Evolutionary conservation across 2,329 filamentous ascomycete species (phyloP).

Genomic region (Aplosporella prunicola): DNA sequence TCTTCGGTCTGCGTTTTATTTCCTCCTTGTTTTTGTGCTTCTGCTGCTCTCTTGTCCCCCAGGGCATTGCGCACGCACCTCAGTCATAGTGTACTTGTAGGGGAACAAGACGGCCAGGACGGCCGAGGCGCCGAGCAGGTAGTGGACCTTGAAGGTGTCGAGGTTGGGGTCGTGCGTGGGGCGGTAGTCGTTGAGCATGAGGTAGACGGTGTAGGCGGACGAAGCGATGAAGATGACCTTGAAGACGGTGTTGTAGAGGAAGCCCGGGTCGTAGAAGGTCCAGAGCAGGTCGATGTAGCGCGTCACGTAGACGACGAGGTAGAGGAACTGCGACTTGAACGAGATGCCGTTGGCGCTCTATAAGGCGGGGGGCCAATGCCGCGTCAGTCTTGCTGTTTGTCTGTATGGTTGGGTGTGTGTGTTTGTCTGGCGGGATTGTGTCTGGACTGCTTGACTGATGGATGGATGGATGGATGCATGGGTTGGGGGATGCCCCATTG

Average conservation of each 20-base stretch:
- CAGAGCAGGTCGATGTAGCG: conserved; percentile 88
- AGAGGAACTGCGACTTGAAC: conserved; percentile 96
- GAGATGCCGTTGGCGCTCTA: conserved; percentile 96
- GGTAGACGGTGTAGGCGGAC: conserved; percentile 89
- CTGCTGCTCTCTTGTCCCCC: neutral
- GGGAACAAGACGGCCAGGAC: conserved; percentile 75
- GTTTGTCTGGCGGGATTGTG: too few species aligned
- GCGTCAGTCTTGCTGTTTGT: conserved; percentile 1
- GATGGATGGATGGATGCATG: too few species aligned
- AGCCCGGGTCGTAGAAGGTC: conserved; percentile 59
- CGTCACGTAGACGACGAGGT: conserved; percentile 86
- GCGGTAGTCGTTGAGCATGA: conserved; percentile 97
- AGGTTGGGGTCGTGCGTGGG: conserved; percentile 94
- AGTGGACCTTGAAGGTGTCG: conserved; percentile 95
- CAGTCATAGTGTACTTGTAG: conserved; percentile 69
- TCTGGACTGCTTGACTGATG: too few species aligned
- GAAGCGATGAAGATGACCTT: conserved; percentile 90
- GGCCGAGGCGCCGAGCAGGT: conserved; percentile 73
- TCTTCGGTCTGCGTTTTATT: too few species aligned
- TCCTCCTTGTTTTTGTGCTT: too few species aligned
- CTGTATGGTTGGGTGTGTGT: too few species aligned
- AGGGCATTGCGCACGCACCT: conserved; percentile 33
- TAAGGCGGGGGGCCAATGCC: conserved; percentile 6
- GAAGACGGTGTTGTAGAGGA: conserved; percentile 83
- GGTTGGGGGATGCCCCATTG: too few species aligned